Evolutionary conservation across 2,329 filamentous ascomycete genomes (phyloP), one percentile per base, ranked within the genome.

Genomic region (Beauveria sp.): DNA sequence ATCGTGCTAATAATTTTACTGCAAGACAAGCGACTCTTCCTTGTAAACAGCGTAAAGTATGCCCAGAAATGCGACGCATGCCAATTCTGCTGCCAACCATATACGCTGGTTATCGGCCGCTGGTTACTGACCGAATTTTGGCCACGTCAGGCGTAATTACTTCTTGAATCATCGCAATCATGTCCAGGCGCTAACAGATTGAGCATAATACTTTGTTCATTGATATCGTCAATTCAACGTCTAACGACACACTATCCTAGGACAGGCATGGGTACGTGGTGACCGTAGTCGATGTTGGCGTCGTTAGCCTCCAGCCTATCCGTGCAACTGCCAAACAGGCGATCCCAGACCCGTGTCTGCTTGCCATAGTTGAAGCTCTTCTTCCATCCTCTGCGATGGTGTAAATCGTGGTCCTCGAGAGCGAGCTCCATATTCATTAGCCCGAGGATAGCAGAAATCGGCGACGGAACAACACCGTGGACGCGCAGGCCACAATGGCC

Each of bases 341-440:
- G 46, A n/a, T 53, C 58, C 58, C 58, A 60, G 9, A 60, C 49
- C 6, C 58, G 46, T 12, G 58, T 54, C 40, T 53, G 49, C 38
- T 53, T 52, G 12, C 55, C 55, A n/a, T 58, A 58, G 20, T 58
- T 58, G 28, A 58, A 58, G 30, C 55, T 58, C 20, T 26, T 60
- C 28, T 53, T 53, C 72, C 72, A 76, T 3, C 74, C 74, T 63
- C 69, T 69, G 7, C 74, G 70, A 51, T 76, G 74, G 62, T 76
- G 74, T 12, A 76, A 63, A 58, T 76, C 74, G 55, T 76, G 74
- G 40, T 79, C 77, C 63, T 79, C 77, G 34, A 77, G 72, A 1
- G 75, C 66, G 2, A 78, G 66, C 30, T 79, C 76, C 45, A 60
- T 58, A 6, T 70, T 67, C 10, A 76, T 63, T 5, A 67, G 28